phyloP scores from a whole-genome alignment of 1,284 basidiomycete species.

The Austroboletus novae-zelandiae region DNA sequence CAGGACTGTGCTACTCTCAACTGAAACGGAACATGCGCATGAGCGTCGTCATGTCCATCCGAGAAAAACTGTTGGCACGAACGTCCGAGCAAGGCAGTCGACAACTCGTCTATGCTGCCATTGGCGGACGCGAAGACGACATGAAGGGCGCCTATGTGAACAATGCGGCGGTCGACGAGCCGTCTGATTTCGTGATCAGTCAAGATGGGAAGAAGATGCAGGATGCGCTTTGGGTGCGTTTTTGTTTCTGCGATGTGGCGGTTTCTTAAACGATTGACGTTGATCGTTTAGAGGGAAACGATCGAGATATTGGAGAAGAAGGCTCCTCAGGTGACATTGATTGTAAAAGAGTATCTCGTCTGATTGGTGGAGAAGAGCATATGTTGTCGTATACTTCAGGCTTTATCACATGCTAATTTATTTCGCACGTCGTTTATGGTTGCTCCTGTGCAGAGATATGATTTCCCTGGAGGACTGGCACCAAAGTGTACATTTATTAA shows the following conservation, averaged over 20 bases:
- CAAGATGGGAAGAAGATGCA: conserved; percentile 40
- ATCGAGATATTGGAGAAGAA: conserved; percentile 28
- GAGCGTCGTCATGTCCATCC: too few relatives aligned
- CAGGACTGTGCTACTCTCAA: conserved; percentile 49
- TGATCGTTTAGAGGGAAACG: conserved; percentile 27
- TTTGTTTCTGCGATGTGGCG: too few relatives aligned
- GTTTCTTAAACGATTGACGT: too few relatives aligned
- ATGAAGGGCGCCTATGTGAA: conserved; percentile 41
- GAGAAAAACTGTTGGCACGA: conserved; percentile 8
- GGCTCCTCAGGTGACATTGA: conserved; percentile 10
- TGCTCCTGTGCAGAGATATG: too few relatives aligned
- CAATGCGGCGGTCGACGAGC: conserved; percentile 31
- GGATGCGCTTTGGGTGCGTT: conserved; percentile 42
- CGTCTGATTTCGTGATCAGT: conserved; percentile 43
- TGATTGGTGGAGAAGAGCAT: too few relatives aligned
- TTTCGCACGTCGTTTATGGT: too few relatives aligned
- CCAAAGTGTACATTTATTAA: too few relatives aligned
- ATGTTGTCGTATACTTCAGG: too few relatives aligned
- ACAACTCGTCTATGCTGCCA: conserved; percentile 34
- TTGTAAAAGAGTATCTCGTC: conserved; percentile 8
- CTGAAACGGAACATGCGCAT: conserved; percentile 30
- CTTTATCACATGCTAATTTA: too few relatives aligned
- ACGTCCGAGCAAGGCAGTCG: conserved; percentile 37
- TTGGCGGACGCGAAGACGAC: conserved; percentile 23
- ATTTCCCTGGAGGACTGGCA: too few relatives aligned